Evolutionary conservation across 2,329 filamentous ascomycete species (phyloP), one percentile per base, ranked within the genome.

Genomic region (Xylaria sp.): DNA sequence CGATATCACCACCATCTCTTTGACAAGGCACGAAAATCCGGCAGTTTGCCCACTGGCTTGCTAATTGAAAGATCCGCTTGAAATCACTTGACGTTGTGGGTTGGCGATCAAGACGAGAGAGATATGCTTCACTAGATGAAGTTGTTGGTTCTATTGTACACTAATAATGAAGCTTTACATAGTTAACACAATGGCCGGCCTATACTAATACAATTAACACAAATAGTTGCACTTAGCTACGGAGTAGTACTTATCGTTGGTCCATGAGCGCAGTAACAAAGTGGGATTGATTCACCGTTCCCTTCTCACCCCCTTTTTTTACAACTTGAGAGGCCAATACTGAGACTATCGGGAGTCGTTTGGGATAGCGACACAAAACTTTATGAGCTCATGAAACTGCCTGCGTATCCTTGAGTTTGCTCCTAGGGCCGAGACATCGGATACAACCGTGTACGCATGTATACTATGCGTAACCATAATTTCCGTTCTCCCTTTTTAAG

Each of bases 401-500:
- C 33, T 50, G 53, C 22, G 45, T 22, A 38, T 58, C 25, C 36
- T 29, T 10, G 10, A 55, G 51, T 55, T 54, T 54, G 31, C 50
- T 27, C 36, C 7, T 29, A 27, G 36, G 11, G 29, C 29, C 22
- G 38, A 59, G 54, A 64, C 54, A 50, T 39, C 38, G 5, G 1
- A 15, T 22, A 53, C 38, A 20, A 44, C 53, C 6, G n/a, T 7
- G 25, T 20, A 31, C 29, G 7, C 29, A 31, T 31, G 22, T n/a
- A n/a, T n/a, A n/a, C n/a, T n/a, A n/a, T n/a, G n/a, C n/a, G 39
- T 45, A 62, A 56, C 25, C 22, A 20, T 47, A 38, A 49, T 55
- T 25, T 47, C 50, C n/a, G 25, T 31, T 25, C 27, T 17, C 49
- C 38, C 49, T 44, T 53, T 36, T 15, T 25, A 7, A 13, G 36